Conservation (phyloP, 2,329 filamentous ascomycete species). For the Colletotrichum lupini region DNA sequence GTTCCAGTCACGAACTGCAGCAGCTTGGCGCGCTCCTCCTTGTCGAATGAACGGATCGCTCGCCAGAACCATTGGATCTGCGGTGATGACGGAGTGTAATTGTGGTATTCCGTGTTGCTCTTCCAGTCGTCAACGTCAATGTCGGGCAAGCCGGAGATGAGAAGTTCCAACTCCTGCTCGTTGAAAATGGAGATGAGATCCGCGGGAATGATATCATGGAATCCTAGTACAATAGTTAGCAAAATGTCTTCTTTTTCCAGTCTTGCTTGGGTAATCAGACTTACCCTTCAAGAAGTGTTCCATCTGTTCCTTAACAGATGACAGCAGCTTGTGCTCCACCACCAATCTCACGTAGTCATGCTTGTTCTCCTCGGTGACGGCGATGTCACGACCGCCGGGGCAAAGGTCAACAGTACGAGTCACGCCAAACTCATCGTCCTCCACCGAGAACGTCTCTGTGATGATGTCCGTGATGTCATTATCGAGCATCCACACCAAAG, state of each 20-base stretch:
- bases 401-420: conserved; percentile 88
- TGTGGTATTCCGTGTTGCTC: conserved; percentile 98
- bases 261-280: conserved; percentile 35
- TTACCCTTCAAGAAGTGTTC: conserved; percentile 88
- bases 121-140: conserved; percentile 99
- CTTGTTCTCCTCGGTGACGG: conserved; percentile 98
- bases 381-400: conserved; percentile 87
- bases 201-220: conserved; percentile 97
- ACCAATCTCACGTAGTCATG: conserved; percentile 95
- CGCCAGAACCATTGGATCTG: conserved; percentile 99
- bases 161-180: conserved; percentile 94
- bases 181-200: conserved; percentile 98
- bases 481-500: conserved; percentile 96
- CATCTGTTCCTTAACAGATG: conserved; percentile 93
- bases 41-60: conserved; percentile 95
- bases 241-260: background rate
- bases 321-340: conserved; percentile 91
- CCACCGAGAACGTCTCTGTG: conserved; percentile 93
- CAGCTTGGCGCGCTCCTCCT: conserved; percentile 97
- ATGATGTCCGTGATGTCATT: conserved; percentile 99
- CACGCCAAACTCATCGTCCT: conserved; percentile 93
- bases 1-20: conserved; percentile 98
- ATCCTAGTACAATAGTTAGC: conserved; percentile 66
- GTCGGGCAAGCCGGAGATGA: conserved; percentile 96
- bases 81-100: conserved; percentile 92